These are phyloP conservation scores for Cornus suecica DNA, from an alignment of 148 eudicot genomes.

Conservation along the genomic window DNA sequence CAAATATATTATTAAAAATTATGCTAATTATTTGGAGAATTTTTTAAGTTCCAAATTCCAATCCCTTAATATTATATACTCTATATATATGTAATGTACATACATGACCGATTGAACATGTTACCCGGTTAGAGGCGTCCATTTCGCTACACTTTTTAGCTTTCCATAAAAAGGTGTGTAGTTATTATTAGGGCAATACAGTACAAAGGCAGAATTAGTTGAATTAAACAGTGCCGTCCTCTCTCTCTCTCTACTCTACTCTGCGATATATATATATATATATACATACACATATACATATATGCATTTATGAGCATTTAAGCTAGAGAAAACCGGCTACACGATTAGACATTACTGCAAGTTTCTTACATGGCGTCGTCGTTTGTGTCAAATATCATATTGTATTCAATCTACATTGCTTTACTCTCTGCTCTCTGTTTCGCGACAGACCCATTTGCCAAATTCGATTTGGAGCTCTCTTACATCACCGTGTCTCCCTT, in stretches of 20 bases:
- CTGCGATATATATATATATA: not conserved
- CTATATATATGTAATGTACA: too few species aligned
- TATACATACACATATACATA: too few species aligned
- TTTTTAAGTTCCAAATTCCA: too few species aligned
- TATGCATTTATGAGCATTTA: not conserved
- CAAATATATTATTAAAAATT: too few species aligned
- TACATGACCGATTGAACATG: slow-evolving; percentile 7
- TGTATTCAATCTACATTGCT: slow-evolving; percentile 25
- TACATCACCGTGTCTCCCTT: slow-evolving; percentile 56
- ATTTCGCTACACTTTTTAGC: slow-evolving; percentile 10
- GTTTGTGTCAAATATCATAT: not conserved
- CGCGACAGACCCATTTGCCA: slow-evolving; percentile 42
- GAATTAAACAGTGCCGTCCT: not conserved
- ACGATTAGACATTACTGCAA: not conserved
- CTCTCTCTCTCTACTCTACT: not conserved
- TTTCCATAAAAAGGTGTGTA: not conserved
- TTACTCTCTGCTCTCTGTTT: slow-evolving; percentile 32
- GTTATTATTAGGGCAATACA: not conserved
- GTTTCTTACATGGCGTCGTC: slow-evolving; percentile 7
- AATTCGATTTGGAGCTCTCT: slow-evolving; percentile 32
- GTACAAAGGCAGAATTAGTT: not conserved
- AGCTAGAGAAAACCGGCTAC: not conserved
- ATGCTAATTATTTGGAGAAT: too few species aligned
- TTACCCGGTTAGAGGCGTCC: slow-evolving; percentile 21
- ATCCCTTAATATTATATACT: too few species aligned